Evolutionary conservation across 1,284 basidiomycete genomes (phyloP).

Genomic region (Caloboletus firmus): DNA sequence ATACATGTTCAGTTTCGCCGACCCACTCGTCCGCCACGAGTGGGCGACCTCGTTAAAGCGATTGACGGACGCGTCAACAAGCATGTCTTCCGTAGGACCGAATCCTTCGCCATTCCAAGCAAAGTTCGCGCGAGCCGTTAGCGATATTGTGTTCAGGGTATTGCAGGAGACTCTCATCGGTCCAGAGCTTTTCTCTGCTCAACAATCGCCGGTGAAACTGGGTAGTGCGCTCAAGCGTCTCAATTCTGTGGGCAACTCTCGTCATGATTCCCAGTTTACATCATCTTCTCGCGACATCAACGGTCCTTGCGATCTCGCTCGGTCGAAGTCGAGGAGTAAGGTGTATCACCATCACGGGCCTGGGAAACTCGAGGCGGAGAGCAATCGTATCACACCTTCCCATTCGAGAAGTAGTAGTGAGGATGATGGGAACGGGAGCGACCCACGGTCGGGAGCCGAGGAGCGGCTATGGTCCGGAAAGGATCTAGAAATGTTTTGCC

Average conservation of each 20-base stretch:
- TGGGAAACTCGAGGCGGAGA: constrained; percentile 62
- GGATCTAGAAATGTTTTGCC: constrained; percentile 67
- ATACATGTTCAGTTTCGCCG: constrained; percentile 92
- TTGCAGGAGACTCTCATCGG: constrained; percentile 81
- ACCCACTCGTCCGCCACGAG: constrained; percentile 68
- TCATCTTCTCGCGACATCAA: constrained; percentile 22
- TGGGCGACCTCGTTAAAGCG: constrained; percentile 73
- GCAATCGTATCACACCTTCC: constrained; percentile 26
- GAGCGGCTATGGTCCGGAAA: constrained; percentile 63
- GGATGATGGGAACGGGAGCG: constrained; percentile 35
- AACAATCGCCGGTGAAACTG: constrained; percentile 24
- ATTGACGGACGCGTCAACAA: constrained; percentile 51
- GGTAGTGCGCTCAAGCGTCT: constrained; percentile 31
- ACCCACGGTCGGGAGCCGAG: constrained; percentile 35
- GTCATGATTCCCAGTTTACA: constrained; percentile 29
- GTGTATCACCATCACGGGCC: constrained; percentile 60
- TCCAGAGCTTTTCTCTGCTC: constrained; percentile 28
- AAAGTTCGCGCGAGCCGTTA: constrained; percentile 62
- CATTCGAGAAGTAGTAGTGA: constrained; percentile 38
- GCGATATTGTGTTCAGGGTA: constrained; percentile 74
- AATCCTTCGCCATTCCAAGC: constrained; percentile 38
- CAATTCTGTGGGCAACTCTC: constrained; percentile 19
- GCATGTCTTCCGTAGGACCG: constrained; percentile 41
- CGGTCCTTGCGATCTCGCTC: constrained; percentile 42
- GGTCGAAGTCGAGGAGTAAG: constrained; percentile 70